phyloP scores from a whole-genome alignment of 768 basidiomycete species.

The Mrakia gelida region DNA sequence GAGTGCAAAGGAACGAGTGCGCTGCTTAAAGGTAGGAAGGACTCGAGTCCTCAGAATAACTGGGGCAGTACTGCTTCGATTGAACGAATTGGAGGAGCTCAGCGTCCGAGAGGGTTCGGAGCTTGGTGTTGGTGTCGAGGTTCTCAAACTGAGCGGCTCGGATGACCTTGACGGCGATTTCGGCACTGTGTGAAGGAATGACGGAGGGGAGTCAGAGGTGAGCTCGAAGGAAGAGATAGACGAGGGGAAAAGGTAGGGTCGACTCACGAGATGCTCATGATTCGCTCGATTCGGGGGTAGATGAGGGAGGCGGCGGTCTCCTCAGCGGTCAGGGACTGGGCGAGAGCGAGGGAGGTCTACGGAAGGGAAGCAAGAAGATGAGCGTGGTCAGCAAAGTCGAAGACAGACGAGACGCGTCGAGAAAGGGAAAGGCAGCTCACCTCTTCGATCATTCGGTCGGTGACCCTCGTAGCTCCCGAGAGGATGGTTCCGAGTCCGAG shows the following conservation, averaged over 20 bases:
- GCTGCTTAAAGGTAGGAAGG: constrained; percentile 8
- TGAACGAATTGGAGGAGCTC: constrained; percentile 35
- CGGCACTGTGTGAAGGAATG: constrained; percentile 42
- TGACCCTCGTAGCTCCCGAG: constrained; percentile 62
- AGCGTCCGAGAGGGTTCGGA: constrained; percentile 29
- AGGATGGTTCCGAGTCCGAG: constrained; percentile 73
- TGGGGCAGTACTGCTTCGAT: constrained; percentile 35
- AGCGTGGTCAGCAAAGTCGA: too few species aligned
- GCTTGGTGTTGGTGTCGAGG: constrained; percentile 36
- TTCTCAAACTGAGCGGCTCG: constrained; percentile 70
- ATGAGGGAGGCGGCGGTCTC: constrained; percentile 65
- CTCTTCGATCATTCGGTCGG: constrained; percentile 85
- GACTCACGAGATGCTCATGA: constrained; percentile 26
- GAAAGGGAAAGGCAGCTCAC: constrained; percentile 48
- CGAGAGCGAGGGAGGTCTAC: constrained; percentile 53
- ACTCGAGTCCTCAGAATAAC: not conserved
- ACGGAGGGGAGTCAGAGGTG: not conserved
- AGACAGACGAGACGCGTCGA: too few species aligned
- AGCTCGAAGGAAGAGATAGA: not conserved
- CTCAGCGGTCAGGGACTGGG: constrained; percentile 63
- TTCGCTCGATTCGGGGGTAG: constrained; percentile 77
- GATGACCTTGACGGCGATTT: constrained; percentile 70
- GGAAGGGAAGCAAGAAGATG: not conserved
- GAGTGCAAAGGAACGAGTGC: too few species aligned
- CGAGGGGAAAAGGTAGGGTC: not conserved